Percentiles rank a stretch among this genome's conserved stretches.
Evolutionary conservation across 352 stramenopile genomes (phyloP).

Genomic region (Elongisporangium prolatum): DNA sequence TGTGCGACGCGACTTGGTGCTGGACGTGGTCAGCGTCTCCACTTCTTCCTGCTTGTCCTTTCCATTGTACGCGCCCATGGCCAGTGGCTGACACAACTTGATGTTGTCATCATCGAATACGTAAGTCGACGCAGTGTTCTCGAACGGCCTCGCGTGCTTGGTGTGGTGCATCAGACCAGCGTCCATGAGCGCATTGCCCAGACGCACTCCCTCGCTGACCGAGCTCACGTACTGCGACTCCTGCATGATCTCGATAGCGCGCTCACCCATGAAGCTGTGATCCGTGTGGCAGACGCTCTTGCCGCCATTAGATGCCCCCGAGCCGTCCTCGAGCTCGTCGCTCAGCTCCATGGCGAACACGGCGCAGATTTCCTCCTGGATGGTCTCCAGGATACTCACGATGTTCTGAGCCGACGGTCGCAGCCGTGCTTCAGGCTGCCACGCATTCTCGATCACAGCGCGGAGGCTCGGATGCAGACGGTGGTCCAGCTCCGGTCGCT

Average conservation of each 20-base stretch:
- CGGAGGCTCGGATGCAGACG: slow-evolving; percentile 29
- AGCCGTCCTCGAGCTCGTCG: slow-evolving; percentile 32
- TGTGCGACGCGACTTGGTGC: slow-evolving; percentile 10
- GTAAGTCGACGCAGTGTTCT: slow-evolving; percentile 29
- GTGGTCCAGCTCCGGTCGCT: slow-evolving; percentile 35
- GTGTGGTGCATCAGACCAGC: slow-evolving; percentile 46
- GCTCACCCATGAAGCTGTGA: slow-evolving; percentile 32
- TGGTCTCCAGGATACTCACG: slow-evolving; percentile 34
- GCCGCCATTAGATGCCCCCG: slow-evolving; percentile 13
- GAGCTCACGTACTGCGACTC: slow-evolving; percentile 35
- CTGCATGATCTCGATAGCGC: slow-evolving; percentile 34
- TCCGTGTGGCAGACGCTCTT: slow-evolving; percentile 7
- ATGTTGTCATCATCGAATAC: slow-evolving; percentile 52
- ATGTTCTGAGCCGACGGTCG: slow-evolving; percentile 41
- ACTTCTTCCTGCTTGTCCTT: slow-evolving; percentile 11
- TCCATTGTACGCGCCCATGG: slow-evolving; percentile 20
- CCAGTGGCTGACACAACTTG: slow-evolving; percentile 36
- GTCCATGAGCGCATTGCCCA: slow-evolving; percentile 68
- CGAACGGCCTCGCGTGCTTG: slow-evolving; percentile 43
- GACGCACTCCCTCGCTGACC: slow-evolving; percentile 35
- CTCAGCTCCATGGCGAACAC: slow-evolving; percentile 35
- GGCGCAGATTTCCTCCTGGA: slow-evolving; percentile 41
- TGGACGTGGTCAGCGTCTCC: slow-evolving; percentile 10
- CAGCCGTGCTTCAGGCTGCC: slow-evolving; percentile 29
- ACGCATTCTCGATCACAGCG: slow-evolving; percentile 36